Conservation (phyloP, 768 basidiomycete species). For the Hortiboletus flavorubellus region DNA sequence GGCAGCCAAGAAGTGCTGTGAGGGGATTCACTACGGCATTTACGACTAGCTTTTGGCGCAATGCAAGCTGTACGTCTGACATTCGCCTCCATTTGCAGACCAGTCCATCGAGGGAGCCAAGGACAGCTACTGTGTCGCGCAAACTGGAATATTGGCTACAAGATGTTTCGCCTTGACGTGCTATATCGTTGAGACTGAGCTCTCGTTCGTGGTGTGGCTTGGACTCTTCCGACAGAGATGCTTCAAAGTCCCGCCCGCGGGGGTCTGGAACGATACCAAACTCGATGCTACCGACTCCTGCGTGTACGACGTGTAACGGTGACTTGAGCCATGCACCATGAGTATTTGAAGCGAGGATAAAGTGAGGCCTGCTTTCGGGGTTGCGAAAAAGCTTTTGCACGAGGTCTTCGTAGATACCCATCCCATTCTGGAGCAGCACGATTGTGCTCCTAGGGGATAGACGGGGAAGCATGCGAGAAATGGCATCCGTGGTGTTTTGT, state of each 20-base stretch:
- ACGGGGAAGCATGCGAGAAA: slow-evolving; percentile 59
- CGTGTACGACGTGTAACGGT: slow-evolving; percentile 58
- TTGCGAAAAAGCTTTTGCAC: slow-evolving; percentile 67
- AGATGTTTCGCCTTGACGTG: slow-evolving; percentile 31
- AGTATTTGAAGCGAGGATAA: slow-evolving; percentile 79
- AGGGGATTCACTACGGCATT: slow-evolving; percentile 84
- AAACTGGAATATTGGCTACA: slow-evolving; percentile 54
- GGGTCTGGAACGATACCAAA: slow-evolving; percentile 79
- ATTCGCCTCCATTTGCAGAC: slow-evolving; percentile 66
- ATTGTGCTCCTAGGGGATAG: slow-evolving; percentile 70
- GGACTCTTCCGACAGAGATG: slow-evolving; percentile 38
- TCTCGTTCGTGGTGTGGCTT: slow-evolving; percentile 36
- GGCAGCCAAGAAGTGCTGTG: slow-evolving; percentile 74
- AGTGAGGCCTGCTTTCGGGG: slow-evolving; percentile 70
- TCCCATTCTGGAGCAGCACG: slow-evolving; percentile 92
- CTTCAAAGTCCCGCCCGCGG: slow-evolving; percentile 60
- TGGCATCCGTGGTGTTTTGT: slow-evolving; percentile 53
- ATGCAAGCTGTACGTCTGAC: slow-evolving; percentile 58
- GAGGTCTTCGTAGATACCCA: slow-evolving; percentile 86
- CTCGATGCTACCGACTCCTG: slow-evolving; percentile 65
- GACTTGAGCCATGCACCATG: slow-evolving; percentile 69
- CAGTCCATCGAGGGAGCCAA: slow-evolving; percentile 56
- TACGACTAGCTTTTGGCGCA: slow-evolving; percentile 79
- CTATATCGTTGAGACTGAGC: slow-evolving; percentile 54
- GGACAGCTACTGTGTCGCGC: slow-evolving; percentile 62